These are phyloP conservation scores for Harrya chromipes DNA, from an alignment of 768 basidiomycete species.

Conservation along the genomic window DNA sequence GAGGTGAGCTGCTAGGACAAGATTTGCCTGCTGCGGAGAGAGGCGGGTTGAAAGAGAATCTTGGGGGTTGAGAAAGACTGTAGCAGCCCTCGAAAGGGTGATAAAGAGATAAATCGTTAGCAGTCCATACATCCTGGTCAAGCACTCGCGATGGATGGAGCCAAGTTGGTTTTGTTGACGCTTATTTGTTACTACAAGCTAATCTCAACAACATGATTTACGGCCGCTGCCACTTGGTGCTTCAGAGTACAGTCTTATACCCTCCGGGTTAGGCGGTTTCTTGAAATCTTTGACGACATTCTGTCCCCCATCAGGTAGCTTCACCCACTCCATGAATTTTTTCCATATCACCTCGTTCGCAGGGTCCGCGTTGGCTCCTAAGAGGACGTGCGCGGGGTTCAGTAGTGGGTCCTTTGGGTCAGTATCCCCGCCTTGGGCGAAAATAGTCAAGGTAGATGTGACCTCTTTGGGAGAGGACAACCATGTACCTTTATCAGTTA, in stretches of 20 bases:
- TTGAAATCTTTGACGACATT: constrained; percentile 39
- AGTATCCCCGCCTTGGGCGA: constrained; percentile 40
- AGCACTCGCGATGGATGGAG: not conserved
- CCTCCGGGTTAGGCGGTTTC: constrained; percentile 23
- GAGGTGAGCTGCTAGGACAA: constrained; percentile 63
- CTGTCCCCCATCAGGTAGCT: constrained; percentile 40
- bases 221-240: constrained; percentile 18
- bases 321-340: constrained; percentile 46
- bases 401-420: constrained; percentile 39
- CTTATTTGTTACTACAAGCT: constrained; percentile 17
- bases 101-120: constrained; percentile 27
- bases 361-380: constrained; percentile 29
- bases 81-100: constrained; percentile 46
- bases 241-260: constrained; percentile 29
- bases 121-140: constrained; percentile 19
- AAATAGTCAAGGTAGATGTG: constrained; percentile 34
- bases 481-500: constrained; percentile 52
- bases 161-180: constrained; percentile 10
- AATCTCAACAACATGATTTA: not conserved
- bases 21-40: constrained; percentile 53
- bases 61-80: constrained; percentile 58
- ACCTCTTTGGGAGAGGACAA: constrained; percentile 38
- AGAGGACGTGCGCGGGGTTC: constrained; percentile 47
- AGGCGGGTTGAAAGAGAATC: constrained; percentile 37
- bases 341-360: constrained; percentile 30